Percentiles rank a stretch among this genome's conserved stretches.
phyloP scores from a whole-genome alignment of 768 basidiomycete species.

The Pleurotus pulmonarius region DNA sequence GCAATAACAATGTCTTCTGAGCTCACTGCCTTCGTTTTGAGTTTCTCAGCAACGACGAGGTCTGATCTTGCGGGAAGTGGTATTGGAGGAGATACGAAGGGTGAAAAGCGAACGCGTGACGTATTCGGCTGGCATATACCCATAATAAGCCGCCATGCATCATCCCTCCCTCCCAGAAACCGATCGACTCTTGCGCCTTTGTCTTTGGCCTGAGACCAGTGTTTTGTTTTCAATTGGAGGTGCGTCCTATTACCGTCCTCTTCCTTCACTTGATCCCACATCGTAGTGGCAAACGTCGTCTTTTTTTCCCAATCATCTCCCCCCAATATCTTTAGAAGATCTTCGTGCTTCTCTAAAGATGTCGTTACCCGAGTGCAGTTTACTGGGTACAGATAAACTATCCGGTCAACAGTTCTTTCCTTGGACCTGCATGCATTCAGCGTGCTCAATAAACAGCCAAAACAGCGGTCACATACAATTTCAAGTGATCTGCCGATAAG shows the following conservation, averaged over 20 bases:
- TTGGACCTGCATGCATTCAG: conserved; percentile 5
- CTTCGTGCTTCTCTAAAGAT: conserved; percentile 20
- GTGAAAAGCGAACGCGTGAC: too few species aligned
- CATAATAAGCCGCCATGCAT: too few species aligned
- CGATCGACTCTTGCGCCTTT: conserved; percentile 34
- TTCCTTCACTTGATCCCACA: conserved; percentile 33
- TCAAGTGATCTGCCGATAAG: background rate
- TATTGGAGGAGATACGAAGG: too few species aligned
- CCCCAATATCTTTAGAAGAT: conserved; percentile 30
- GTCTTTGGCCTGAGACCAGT: conserved; percentile 40
- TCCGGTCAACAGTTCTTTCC: conserved; percentile 17
- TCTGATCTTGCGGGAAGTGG: too few species aligned
- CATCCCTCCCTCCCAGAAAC: conserved; percentile 12
- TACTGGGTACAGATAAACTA: conserved; percentile 21
- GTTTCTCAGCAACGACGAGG: too few species aligned
- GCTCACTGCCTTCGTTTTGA: too few species aligned
- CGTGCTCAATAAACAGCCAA: too few species aligned
- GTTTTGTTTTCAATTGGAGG: conserved; percentile 32
- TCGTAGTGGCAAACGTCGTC: conserved; percentile 31
- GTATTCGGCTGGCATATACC: too few species aligned
- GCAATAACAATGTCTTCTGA: too few species aligned
- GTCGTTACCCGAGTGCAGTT: conserved; percentile 23
- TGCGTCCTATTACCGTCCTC: conserved; percentile 36
- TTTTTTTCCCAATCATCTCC: conserved; percentile 24
- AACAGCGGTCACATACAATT: too few species aligned